phyloP scores from a whole-genome alignment of 495 filamentous ascomycete genomes.

The Podospora pseudocomata region DNA sequence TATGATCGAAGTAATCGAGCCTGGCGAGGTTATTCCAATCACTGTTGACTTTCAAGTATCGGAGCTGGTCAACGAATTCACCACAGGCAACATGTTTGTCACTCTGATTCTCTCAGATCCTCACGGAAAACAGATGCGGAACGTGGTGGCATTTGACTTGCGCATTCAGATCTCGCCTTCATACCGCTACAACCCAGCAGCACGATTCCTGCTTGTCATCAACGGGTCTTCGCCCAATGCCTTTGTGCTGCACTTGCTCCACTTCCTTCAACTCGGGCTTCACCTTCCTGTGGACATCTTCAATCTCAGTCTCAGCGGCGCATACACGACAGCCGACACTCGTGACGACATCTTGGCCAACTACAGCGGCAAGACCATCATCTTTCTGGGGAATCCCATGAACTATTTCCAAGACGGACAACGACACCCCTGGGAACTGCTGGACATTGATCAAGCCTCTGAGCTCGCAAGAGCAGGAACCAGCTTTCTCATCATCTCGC shows the following conservation, averaged over 20 bases:
- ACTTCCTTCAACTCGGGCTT: slow-evolving; percentile 18
- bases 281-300: slow-evolving; percentile 24
- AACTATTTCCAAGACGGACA: slow-evolving; percentile 26
- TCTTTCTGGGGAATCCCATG: slow-evolving; percentile 29
- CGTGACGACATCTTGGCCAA: slow-evolving; percentile 16
- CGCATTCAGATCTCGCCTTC: slow-evolving; percentile 28
- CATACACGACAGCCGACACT: slow-evolving; percentile 13
- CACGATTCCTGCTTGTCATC: slow-evolving; percentile 26
- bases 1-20: slow-evolving; percentile 23
- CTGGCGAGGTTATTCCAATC: slow-evolving; percentile 18
- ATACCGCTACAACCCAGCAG: slow-evolving; percentile 24
- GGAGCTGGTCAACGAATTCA: slow-evolving; percentile 16
- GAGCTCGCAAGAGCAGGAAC: slow-evolving; percentile 18
- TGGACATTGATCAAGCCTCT: slow-evolving; percentile 21
- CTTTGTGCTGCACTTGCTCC: slow-evolving; percentile 23
- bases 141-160: slow-evolving; percentile 20
- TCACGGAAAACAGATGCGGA: slow-evolving; percentile 6
- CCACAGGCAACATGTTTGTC: slow-evolving; percentile 21
- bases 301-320: slow-evolving; percentile 28
- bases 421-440: slow-evolving; percentile 23
- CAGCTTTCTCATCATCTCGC: slow-evolving; percentile 22
- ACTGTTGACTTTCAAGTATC: slow-evolving; percentile 24
- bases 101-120: slow-evolving; percentile 27
- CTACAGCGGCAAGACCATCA: slow-evolving; percentile 27
- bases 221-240: slow-evolving; percentile 23